Conservation (phyloP, 768 basidiomycete species). For the Serendipita sp. region DNA sequence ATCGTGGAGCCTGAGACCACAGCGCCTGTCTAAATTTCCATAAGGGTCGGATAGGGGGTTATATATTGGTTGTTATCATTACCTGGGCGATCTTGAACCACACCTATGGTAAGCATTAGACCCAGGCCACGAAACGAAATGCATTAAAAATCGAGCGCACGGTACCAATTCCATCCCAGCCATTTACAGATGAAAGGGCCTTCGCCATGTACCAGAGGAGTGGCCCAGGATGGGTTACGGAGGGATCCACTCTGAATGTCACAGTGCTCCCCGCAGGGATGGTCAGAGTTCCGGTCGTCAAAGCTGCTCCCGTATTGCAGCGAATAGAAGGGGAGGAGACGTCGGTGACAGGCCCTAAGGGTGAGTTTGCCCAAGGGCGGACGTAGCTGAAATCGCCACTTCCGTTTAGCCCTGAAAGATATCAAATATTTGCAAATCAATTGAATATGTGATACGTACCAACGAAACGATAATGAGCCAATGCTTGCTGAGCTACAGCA, state of each 20-base stretch:
- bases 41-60: background rate
- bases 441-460: background rate
- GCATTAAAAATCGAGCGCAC: too few species aligned
- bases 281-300: conserved; percentile 2
- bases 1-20: background rate
- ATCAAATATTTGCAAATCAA: background rate
- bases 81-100: background rate
- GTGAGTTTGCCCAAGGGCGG: background rate
- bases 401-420: background rate
- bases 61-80: background rate
- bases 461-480: background rate
- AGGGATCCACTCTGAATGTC: background rate
- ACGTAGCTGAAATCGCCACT: background rate
- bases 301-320: background rate
- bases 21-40: background rate
- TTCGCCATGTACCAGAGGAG: conserved; percentile 1
- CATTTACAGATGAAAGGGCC: background rate
- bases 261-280: background rate
- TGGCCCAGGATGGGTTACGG: conserved; percentile 7
- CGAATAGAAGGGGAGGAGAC: background rate
- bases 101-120: too few species aligned
- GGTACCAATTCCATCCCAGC: background rate
- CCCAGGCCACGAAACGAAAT: too few species aligned
- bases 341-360: background rate
- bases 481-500: background rate